A percentile compares a stretch with the other conserved stretches of the same genome.
These are phyloP conservation scores for Vaccinium vitisidaea DNA, from an alignment of 148 eudicot species.

Conservation along the genomic window DNA sequence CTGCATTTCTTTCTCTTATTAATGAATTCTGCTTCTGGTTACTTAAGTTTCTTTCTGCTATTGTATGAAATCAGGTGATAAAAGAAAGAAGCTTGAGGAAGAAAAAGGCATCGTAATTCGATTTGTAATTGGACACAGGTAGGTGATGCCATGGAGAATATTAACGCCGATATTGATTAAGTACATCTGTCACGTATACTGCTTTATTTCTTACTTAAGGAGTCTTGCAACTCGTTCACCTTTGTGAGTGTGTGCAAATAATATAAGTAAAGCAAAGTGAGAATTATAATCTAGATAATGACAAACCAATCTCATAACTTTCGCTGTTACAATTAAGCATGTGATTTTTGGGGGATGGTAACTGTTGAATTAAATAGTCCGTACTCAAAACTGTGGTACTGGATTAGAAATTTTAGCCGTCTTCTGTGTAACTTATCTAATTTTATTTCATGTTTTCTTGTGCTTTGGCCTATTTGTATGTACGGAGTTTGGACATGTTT, in stretches of 20 bases:
- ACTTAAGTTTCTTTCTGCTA: neutral
- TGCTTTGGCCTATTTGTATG: neutral
- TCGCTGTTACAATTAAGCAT: neutral
- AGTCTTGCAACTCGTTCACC: slow-evolving; percentile 12
- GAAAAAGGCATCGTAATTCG: slow-evolving; percentile 83
- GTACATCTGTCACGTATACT: neutral
- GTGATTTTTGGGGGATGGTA: neutral
- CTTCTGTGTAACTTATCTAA: neutral
- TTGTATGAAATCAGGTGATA: slow-evolving; percentile 50
- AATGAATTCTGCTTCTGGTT: slow-evolving; percentile 1
- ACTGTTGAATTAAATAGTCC: neutral
- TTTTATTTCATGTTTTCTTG: neutral
- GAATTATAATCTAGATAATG: neutral
- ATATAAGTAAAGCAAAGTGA: neutral
- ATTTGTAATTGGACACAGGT: slow-evolving; percentile 97
- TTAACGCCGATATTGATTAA: neutral
- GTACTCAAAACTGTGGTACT: neutral
- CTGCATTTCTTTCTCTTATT: neutral
- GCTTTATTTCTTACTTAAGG: neutral
- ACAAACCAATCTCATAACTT: neutral
- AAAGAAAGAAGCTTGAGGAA: slow-evolving; percentile 76
- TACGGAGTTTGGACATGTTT: neutral
- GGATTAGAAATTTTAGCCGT: neutral
- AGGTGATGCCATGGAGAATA: neutral
- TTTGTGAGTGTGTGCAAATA: neutral